phyloP scores from a whole-genome alignment of 2,329 filamentous ascomycete species.

The Sarocladiaceae sp. region DNA sequence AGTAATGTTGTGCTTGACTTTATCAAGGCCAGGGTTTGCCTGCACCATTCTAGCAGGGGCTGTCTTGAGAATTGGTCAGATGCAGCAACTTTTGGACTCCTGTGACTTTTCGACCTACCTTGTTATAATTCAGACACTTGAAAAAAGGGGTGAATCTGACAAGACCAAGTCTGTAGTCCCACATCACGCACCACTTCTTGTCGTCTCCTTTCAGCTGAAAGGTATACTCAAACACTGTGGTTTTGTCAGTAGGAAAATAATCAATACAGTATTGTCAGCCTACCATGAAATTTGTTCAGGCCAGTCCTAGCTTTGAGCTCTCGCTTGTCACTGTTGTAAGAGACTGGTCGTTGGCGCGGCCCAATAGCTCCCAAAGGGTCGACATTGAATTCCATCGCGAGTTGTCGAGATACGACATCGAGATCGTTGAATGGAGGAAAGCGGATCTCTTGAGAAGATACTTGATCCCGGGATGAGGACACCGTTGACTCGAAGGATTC shows the following conservation, averaged over 20 bases:
- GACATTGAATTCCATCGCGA: conserved; percentile 62
- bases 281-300: conserved; percentile 84
- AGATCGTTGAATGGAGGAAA: conserved; percentile 70
- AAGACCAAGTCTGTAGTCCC: conserved; percentile 94
- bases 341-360: conserved; percentile 69
- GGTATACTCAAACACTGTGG: conserved; percentile 74
- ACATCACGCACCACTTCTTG: conserved; percentile 74
- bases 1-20: conserved; percentile 13
- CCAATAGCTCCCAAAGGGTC: conserved; percentile 60
- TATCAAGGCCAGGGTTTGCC: conserved; percentile 11
- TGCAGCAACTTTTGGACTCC: background rate
- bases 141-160: conserved; percentile 94
- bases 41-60: conserved; percentile 14
- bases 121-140: conserved; percentile 82
- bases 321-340: conserved; percentile 94
- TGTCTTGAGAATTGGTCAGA: conserved; percentile 6
- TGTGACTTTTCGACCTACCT: conserved; percentile 67
- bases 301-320: conserved; percentile 82
- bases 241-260: background rate
- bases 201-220: conserved; percentile 68
- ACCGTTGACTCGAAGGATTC: conserved; percentile 2
- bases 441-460: conserved; percentile 40
- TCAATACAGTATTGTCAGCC: conserved; percentile 11
- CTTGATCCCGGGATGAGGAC: background rate
- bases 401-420: conserved; percentile 49